These are phyloP conservation scores for Trichoderma breve DNA, from an alignment of 2,329 filamentous ascomycete genomes.

Conservation along the genomic window DNA sequence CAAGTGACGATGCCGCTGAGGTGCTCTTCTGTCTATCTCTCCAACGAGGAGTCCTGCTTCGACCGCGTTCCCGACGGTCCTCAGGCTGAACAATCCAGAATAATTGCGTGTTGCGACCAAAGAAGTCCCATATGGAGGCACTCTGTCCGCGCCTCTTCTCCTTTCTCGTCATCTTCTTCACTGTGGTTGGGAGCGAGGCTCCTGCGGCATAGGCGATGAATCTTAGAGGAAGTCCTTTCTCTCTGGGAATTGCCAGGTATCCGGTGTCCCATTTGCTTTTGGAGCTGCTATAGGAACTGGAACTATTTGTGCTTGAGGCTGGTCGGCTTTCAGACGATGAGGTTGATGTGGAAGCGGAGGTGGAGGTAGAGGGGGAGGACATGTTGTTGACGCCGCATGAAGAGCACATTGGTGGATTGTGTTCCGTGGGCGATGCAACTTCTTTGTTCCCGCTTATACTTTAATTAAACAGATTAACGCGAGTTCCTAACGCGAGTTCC, in stretches of 20 bases:
- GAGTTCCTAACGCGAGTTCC: background rate
- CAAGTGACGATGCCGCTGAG: background rate
- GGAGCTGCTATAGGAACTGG: background rate
- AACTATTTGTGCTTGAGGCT: background rate
- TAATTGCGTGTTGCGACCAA: background rate
- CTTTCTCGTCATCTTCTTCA: conserved; percentile 16
- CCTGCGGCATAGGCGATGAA: conserved; percentile 9
- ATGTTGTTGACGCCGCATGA: background rate
- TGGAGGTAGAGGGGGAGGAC: background rate
- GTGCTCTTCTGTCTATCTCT: background rate
- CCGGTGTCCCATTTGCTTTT: background rate
- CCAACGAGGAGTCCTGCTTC: background rate
- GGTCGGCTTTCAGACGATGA: background rate
- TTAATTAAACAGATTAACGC: background rate
- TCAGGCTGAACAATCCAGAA: background rate
- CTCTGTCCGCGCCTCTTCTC: background rate
- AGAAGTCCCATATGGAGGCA: background rate
- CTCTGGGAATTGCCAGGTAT: background rate
- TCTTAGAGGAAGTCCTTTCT: background rate
- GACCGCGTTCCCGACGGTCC: background rate
- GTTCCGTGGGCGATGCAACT: background rate
- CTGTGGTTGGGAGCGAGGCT: background rate
- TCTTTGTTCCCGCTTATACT: background rate
- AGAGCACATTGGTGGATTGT: background rate
- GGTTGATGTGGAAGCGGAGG: background rate